These are phyloP conservation scores for Hippophae rhamnoides DNA, from an alignment of 306 rosid genomes.

Conservation along the genomic window DNA sequence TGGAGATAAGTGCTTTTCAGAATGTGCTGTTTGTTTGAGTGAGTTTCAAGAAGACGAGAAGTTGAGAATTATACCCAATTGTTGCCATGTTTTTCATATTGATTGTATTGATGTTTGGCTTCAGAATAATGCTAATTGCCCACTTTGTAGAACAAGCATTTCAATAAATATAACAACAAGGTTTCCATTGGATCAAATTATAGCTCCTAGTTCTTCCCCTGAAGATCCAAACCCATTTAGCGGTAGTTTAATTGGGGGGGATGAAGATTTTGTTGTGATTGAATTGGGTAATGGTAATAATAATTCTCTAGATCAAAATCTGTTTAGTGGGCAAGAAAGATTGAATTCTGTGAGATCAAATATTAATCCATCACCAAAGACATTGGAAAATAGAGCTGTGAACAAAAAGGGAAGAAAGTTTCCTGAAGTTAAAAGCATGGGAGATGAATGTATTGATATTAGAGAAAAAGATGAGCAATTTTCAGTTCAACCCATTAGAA, in stretches of 20 bases:
- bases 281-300: slow-evolving; percentile 37
- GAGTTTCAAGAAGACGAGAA: slow-evolving; percentile 73
- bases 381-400: slow-evolving; percentile 21
- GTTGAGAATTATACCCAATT: slow-evolving; percentile 71
- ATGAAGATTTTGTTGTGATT: slow-evolving; percentile 68
- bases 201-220: slow-evolving; percentile 29
- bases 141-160: slow-evolving; percentile 78
- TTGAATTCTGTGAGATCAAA: slow-evolving; percentile 24
- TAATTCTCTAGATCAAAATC: neutral
- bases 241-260: slow-evolving; percentile 23
- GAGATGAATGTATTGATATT: slow-evolving; percentile 74
- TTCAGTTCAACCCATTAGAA: slow-evolving; percentile 67
- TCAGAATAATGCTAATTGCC: slow-evolving; percentile 84
- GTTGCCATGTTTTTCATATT: slow-evolving; percentile 75
- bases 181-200: slow-evolving; percentile 35
- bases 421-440: slow-evolving; percentile 68
- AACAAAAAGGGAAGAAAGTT: slow-evolving; percentile 41
- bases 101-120: slow-evolving; percentile 98
- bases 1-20: slow-evolving; percentile 27
- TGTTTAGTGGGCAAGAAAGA: slow-evolving; percentile 26
- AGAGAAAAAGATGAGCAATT: slow-evolving; percentile 73
- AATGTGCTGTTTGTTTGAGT: slow-evolving; percentile 84
- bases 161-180: slow-evolving; percentile 27
- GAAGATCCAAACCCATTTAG: slow-evolving; percentile 23
- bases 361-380: slow-evolving; percentile 25